A percentile compares a stretch with the other conserved stretches of the same genome.
Evolutionary conservation across 306 rosid species (phyloP).

Genomic region (Boehmeria nivea): DNA sequence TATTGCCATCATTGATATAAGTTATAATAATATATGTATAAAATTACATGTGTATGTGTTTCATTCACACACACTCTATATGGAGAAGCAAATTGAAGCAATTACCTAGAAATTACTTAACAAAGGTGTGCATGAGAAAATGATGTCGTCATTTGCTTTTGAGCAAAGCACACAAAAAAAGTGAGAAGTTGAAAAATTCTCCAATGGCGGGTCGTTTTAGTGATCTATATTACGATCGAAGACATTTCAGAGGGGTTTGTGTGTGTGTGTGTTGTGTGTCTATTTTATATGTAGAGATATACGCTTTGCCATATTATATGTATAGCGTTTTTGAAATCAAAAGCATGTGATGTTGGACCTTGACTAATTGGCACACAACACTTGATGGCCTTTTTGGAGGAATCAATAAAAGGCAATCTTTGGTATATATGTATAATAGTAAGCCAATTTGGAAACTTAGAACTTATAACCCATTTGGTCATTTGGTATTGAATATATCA

Average conservation of each 20-base stretch:
- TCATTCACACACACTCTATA: no score
- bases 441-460: no score
- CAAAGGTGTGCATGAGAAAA: constrained; percentile 2
- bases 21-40: no score
- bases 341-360: neutral
- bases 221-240: constrained; percentile 6
- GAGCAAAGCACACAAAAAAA: neutral
- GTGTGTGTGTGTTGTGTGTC: no score
- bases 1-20: no score
- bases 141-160: constrained; percentile 10
- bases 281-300: no score
- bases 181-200: constrained; percentile 4
- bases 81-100: neutral
- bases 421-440: no score
- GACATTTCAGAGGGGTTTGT: neutral
- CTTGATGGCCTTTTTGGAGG: no score
- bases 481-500: neutral
- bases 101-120: constrained; percentile 7
- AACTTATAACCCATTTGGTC: neutral
- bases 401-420: no score
- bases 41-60: no score
- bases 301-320: neutral
- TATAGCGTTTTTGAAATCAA: no score
- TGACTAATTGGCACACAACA: no score
- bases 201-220: constrained; percentile 2